Conservation (phyloP, 768 basidiomycete species). For the Mycena chlorophos region DNA sequence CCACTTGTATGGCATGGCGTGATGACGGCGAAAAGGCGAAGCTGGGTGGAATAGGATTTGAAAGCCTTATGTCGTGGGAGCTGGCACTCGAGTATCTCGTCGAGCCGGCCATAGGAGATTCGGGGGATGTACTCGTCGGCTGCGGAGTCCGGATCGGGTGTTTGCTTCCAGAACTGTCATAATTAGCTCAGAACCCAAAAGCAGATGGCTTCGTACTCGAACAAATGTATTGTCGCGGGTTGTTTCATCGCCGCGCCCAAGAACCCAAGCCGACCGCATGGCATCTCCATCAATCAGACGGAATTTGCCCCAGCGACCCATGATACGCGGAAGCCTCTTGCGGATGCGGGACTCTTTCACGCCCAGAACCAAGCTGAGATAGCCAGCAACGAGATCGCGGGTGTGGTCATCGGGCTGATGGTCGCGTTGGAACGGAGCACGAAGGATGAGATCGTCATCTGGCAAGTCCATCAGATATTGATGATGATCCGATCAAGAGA, state of each 20-base stretch:
- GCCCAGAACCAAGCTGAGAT: conserved; percentile 17
- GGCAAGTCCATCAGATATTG: not conserved
- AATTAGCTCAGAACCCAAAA: too few species aligned
- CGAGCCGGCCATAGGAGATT: conserved; percentile 17
- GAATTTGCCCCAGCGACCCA: conserved; percentile 29
- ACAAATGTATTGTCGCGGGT: conserved; percentile 21
- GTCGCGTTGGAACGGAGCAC: conserved; percentile 10
- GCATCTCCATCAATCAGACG: conserved; percentile 27
- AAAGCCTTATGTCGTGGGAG: not conserved
- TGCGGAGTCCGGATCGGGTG: conserved; percentile 10
- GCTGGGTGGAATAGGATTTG: not conserved
- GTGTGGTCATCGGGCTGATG: conserved; percentile 9
- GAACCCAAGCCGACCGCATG: conserved; percentile 11
- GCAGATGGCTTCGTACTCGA: conserved; percentile 22
- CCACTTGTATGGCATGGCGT: conserved; percentile 16
- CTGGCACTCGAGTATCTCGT: conserved; percentile 18
- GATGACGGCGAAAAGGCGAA: conserved; percentile 12
- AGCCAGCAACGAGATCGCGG: conserved; percentile 18
- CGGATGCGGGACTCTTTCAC: not conserved
- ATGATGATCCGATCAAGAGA: too few species aligned
- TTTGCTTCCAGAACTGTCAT: not conserved
- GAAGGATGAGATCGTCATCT: conserved; percentile 24
- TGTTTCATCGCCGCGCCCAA: not conserved
- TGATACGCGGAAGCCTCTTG: conserved; percentile 14
- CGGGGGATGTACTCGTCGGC: not conserved